Percentiles rank a stretch among this genome's conserved stretches.
phyloP scores from a whole-genome alignment of 169 alveolate genomes.

The Amoebophrya sp. region DNA sequence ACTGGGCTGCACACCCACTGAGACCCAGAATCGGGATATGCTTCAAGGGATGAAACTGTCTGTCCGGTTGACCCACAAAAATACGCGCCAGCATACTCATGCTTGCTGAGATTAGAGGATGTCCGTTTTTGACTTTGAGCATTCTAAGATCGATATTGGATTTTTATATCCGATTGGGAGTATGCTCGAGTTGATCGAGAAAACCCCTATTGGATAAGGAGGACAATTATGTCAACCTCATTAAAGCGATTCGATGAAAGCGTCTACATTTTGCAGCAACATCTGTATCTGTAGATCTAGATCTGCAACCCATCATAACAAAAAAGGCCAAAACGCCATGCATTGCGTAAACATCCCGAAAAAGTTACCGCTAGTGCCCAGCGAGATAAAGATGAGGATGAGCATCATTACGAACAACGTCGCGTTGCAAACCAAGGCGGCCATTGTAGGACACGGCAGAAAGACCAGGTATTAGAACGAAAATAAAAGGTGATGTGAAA shows the following conservation, averaged over 20 bases:
- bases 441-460: conserved; percentile 9
- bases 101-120: no score
- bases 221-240: no score
- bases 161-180: no score
- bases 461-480: neutral
- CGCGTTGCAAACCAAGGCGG: neutral
- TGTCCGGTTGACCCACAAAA: conserved; percentile 3
- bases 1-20: neutral
- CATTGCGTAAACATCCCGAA: neutral
- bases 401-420: neutral
- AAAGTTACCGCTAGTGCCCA: neutral
- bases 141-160: no score
- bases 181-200: no score
- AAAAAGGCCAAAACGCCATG: conserved; percentile 17
- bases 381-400: neutral
- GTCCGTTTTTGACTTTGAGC: no score
- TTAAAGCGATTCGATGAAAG: no score
- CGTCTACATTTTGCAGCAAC: no score
- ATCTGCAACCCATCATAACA: no score
- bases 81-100: conserved; percentile 5
- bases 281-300: no score
- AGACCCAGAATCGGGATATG: neutral
- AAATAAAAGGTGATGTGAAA: no score
- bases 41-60: conserved; percentile 15
- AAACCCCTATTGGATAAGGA: no score